Evolutionary conservation across 352 stramenopile genomes (phyloP), one percentile per base, ranked within the genome.

Genomic region (Phytophthora rubi): DNA sequence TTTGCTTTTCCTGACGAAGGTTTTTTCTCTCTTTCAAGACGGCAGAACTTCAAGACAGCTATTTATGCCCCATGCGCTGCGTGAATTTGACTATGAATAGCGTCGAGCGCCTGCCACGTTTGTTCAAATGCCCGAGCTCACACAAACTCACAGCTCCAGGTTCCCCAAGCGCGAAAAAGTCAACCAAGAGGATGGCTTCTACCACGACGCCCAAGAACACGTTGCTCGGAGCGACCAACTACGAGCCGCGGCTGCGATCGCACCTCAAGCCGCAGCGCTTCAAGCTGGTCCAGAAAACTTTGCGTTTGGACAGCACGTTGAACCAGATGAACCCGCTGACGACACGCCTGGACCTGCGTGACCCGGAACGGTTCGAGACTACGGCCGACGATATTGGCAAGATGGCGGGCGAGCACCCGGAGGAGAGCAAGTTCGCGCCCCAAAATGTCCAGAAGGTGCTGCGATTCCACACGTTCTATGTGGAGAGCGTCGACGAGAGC

Each of bases 401-500:
- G 37, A 61, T 75, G 56, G 69, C 66, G 16, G 21, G 18, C 0
- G 55, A 78, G 21, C 35, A 85, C 6, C 65, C 69, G 9, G 61
- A 75, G 30, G 85, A 92, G 59, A 93, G 83, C 76, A 93, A 91
- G 63, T 95, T 95, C 47, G 88, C 88, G 2, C 88, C 88, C 10
- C 82, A 93, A 66, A 92, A 93, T 53, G 80, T 92, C 12, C 83
- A 67, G 59, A 93, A 93, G 63, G 82, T 95, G 51, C 73, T 96
- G 52, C 89, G 90, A 16, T 97, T 98, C 73, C 91, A 89, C 57
- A 83, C 73, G 33, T 97, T 95, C 61, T 97, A 95, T 54, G 61
- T 95, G 42, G 91, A 97, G 47, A 76, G 67, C 13, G 88, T 97
- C 13, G 79, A 94, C 53, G 92, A 98, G 35, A 93, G 83, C 72